Percentiles rank a stretch among this genome's conserved stretches.
These are phyloP conservation scores for Phytophthora pini DNA, from an alignment of 352 stramenopile genomes.

Conservation along the genomic window DNA sequence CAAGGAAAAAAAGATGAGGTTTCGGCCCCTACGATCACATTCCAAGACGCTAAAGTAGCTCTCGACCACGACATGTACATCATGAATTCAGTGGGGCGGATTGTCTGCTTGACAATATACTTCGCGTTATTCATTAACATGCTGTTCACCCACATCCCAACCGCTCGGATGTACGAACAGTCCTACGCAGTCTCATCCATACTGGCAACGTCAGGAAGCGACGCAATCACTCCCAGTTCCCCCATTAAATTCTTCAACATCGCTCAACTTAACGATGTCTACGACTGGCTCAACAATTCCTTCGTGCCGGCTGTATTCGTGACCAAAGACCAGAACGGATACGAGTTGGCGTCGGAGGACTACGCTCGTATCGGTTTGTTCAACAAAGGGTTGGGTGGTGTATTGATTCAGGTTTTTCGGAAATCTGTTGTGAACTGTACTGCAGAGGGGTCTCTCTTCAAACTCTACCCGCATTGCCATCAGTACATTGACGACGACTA, in stretches of 20 bases:
- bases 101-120: constrained; percentile 44
- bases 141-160: constrained; percentile 53
- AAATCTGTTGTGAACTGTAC: too few relatives aligned
- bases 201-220: constrained; percentile 42
- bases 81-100: constrained; percentile 2
- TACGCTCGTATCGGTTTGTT: constrained; percentile 39
- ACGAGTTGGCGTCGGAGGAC: constrained; percentile 30
- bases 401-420: constrained; percentile 30
- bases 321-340: constrained; percentile 51
- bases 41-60: too few relatives aligned
- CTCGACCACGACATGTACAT: too few relatives aligned
- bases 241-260: constrained; percentile 61
- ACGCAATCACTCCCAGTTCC: constrained; percentile 44
- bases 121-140: constrained; percentile 51
- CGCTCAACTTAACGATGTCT: constrained; percentile 39
- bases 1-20: too few relatives aligned
- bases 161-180: constrained; percentile 39
- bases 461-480: too few relatives aligned
- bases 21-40: too few relatives aligned
- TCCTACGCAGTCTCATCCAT: constrained; percentile 36
- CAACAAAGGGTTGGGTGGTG: constrained; percentile 47
- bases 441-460: too few relatives aligned
- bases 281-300: constrained; percentile 47
- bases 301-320: constrained; percentile 54
- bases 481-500: too few relatives aligned